Percentiles rank a stretch among this genome's conserved stretches.
Evolutionary conservation across 2,329 filamentous ascomycete genomes (phyloP).

Genomic region (Neonectria neomacrospora): DNA sequence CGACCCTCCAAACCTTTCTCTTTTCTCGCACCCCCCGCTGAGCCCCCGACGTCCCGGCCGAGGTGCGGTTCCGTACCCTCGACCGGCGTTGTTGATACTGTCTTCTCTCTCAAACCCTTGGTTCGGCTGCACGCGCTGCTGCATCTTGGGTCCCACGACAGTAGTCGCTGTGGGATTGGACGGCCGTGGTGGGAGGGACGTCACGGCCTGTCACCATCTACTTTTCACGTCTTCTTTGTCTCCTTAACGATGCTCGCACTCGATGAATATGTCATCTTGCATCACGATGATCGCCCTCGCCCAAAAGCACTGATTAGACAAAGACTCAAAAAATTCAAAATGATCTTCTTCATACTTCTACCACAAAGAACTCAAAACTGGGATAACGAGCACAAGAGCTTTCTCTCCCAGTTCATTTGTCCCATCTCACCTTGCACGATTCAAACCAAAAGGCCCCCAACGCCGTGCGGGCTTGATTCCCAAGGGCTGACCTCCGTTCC

Average conservation of each 20-base stretch:
- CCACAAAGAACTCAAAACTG: constrained; percentile 6
- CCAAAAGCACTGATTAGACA: constrained; percentile 43
- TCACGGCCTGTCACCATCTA: constrained; percentile 56
- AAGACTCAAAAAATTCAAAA: constrained; percentile 40
- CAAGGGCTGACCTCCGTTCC: constrained; percentile 31
- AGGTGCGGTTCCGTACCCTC: constrained; percentile 2
- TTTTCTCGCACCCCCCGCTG: constrained; percentile 30
- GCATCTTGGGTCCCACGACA: constrained; percentile 57
- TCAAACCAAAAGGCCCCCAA: constrained; percentile 29
- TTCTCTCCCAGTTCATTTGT: constrained; percentile 1
- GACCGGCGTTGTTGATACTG: constrained; percentile 58
- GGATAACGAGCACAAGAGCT: not conserved
- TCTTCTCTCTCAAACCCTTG: constrained; percentile 71
- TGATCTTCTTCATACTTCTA: constrained; percentile 32
- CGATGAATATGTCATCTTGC: constrained; percentile 42
- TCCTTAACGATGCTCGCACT: constrained; percentile 28
- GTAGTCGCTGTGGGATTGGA: constrained; percentile 53
- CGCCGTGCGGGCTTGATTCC: constrained; percentile 34
- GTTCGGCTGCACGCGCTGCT: constrained; percentile 24
- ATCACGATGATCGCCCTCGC: constrained; percentile 39
- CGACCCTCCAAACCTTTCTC: constrained; percentile 17
- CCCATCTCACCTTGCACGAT: constrained; percentile 12
- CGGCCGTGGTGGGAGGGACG: constrained; percentile 71
- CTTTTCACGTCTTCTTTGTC: constrained; percentile 37
- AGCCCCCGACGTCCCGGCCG: constrained; percentile 38